Evolutionary conservation across 805 yeast genomes (phyloP).

Genomic region (Candida caryicola): DNA sequence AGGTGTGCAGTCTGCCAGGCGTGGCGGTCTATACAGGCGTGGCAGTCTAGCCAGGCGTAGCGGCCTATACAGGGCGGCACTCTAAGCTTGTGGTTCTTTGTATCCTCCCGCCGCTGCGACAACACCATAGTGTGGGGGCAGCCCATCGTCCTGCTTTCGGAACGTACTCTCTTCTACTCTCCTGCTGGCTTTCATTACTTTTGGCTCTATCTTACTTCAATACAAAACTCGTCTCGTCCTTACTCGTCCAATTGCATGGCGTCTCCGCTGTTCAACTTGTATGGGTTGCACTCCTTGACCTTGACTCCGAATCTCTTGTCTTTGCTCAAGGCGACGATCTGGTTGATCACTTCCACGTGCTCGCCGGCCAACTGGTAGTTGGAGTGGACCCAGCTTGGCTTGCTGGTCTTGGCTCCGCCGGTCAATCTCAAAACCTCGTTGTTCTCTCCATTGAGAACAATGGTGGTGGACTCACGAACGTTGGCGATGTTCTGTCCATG

Average conservation of each 20-base stretch:
- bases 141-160: too few species aligned
- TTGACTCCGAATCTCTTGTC: conserved; percentile 69
- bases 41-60: too few species aligned
- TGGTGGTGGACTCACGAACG: conserved; percentile 73
- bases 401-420: conserved; percentile 68
- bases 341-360: conserved; percentile 44
- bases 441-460: conserved; percentile 49
- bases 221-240: too few species aligned
- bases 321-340: conserved; percentile 57
- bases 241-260: conserved; percentile 19
- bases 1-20: too few species aligned
- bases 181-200: too few species aligned
- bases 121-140: too few species aligned
- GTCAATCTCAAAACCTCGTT: conserved; percentile 72
- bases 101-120: too few species aligned
- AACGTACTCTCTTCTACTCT: too few species aligned
- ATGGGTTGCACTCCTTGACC: conserved; percentile 61
- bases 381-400: conserved; percentile 89
- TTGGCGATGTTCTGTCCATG: conserved; percentile 41
- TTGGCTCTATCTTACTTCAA: too few species aligned
- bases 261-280: conserved; percentile 29
- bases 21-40: too few species aligned
- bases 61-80: too few species aligned
- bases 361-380: conserved; percentile 57
- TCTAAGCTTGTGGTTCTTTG: too few species aligned